Evolutionary conservation across 2,329 filamentous ascomycete genomes (phyloP), one percentile per base, ranked within the genome.

Genomic region (Botrytis tulipae): DNA sequence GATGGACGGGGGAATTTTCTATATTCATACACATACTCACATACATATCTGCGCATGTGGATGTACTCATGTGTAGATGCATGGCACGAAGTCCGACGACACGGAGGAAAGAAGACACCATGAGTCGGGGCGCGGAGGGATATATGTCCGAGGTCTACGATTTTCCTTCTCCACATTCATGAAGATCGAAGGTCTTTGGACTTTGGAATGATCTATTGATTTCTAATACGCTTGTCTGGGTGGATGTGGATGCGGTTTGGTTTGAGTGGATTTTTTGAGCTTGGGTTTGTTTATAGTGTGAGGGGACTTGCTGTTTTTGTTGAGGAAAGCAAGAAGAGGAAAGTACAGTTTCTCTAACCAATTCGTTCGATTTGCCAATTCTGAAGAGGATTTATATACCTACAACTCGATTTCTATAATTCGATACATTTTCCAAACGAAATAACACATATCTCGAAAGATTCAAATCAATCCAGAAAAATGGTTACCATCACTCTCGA

Each of bases 401-500:
- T 25, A 32, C 0, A 4, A 29, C n/a, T n/a, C 48, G 48, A 51
- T 54, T 12, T 54, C 22, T n/a, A 25, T 25, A 54, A 54, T n/a
- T 14, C 25, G 25, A 54, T 54, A n/a, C 12, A 16, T n/a, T 16
- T n/a, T 7, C 25, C 48, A n/a, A 14, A 68, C 8, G 18, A 5
- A 18, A 70, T 1, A 70, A 32, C 32, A 35, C 40, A 46, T 25
- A 16, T 4, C 18, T 9, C 68, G 35, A 44, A 6, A 10, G 9
- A 51, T 22, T 1, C 4, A 22, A 32, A n/a, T 2, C 29, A 14
- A 40, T 25, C 32, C 35, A 25, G 40, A 18, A 73, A 44, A 75
- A 81, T 81, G 80, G 73, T 78, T 65, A 75, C 79, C 22, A 71
- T 81, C 61, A 77, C 77, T 32, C 57, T 82, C 72, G 75, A 77